Evolutionary conservation across 2,329 filamentous ascomycete genomes (phyloP).

Genomic region (Diaporthe nobilis): DNA sequence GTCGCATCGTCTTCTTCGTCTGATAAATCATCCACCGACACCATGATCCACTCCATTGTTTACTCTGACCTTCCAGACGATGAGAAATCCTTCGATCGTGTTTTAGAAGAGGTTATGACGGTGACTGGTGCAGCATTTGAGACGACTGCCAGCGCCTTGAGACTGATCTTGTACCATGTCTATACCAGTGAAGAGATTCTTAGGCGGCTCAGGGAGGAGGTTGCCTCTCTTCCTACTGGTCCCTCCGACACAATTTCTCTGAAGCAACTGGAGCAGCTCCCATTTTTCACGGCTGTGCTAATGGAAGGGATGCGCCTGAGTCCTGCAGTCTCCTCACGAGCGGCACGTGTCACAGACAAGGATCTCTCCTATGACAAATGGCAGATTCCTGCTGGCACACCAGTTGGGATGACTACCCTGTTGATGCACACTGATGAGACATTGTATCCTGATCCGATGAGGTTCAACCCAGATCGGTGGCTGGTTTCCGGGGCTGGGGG

Average conservation of each 20-base stretch:
- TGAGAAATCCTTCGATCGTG: conserved; percentile 52
- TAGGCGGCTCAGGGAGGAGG: conserved; percentile 51
- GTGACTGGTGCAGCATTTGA: conserved; percentile 55
- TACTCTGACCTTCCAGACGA: conserved; percentile 46
- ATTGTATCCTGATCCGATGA: conserved; percentile 43
- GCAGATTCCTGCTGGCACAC: conserved; percentile 48
- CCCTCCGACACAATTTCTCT: not conserved
- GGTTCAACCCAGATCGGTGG: conserved; percentile 40
- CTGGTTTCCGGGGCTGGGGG: not conserved
- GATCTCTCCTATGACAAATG: conserved; percentile 37
- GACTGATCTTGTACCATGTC: conserved; percentile 53
- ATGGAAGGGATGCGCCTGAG: conserved; percentile 61
- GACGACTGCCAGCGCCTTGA: conserved; percentile 54
- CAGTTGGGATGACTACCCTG: conserved; percentile 47
- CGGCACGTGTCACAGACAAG: conserved; percentile 51
- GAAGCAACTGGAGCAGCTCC: conserved; percentile 43
- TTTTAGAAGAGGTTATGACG: conserved; percentile 51
- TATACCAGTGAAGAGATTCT: conserved; percentile 50
- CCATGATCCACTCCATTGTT: conserved; percentile 17
- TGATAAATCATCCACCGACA: not conserved
- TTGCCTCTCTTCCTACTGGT: conserved; percentile 41
- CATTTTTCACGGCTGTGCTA: conserved; percentile 60
- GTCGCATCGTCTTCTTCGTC: not conserved
- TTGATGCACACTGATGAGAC: conserved; percentile 46
- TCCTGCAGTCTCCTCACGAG: conserved; percentile 55